Evolutionary conservation across 805 yeast genomes (phyloP).

Genomic region (Cephaloascus fragrans): DNA sequence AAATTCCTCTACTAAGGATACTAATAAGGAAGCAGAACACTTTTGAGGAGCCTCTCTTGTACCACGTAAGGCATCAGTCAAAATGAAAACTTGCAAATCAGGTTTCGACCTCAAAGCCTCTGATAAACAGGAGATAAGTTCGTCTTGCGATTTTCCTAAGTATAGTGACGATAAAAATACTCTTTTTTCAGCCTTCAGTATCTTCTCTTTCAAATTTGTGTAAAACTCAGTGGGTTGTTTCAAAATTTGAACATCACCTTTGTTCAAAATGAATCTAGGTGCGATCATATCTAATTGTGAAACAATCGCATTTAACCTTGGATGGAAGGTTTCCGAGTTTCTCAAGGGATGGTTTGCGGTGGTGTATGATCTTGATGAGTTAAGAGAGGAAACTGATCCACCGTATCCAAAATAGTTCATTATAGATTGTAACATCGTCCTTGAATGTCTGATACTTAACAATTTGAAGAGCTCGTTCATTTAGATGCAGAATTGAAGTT

Average conservation of each 20-base stretch:
- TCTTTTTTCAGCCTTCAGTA: conserved; percentile 48
- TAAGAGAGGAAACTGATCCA: background rate
- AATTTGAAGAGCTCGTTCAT: background rate
- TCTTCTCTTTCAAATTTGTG: conserved; percentile 48
- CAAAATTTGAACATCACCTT: conserved; percentile 51
- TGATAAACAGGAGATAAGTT: conserved; percentile 54
- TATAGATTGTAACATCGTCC: background rate
- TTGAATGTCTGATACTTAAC: background rate
- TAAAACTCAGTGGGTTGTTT: conserved; percentile 70
- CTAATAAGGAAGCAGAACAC: conserved; percentile 69
- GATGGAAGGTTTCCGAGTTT: conserved; percentile 21
- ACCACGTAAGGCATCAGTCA: conserved; percentile 84
- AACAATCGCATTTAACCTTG: conserved; percentile 30
- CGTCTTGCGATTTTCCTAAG: conserved; percentile 75
- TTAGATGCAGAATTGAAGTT: no score
- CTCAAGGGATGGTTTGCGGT: conserved; percentile 7
- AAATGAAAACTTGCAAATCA: conserved; percentile 55
- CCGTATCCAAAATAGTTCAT: background rate
- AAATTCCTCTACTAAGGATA: conserved; percentile 52
- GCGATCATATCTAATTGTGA: conserved; percentile 53
- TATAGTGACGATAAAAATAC: conserved; percentile 81
- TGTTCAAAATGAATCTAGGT: conserved; percentile 54
- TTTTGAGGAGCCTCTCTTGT: conserved; percentile 82
- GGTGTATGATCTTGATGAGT: conserved; percentile 5
- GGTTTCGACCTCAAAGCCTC: conserved; percentile 52